A percentile compares a stretch with the other conserved stretches of the same genome.
Evolutionary conservation across 805 yeast genomes (phyloP).

Genomic region (Candida yuanshanica): DNA sequence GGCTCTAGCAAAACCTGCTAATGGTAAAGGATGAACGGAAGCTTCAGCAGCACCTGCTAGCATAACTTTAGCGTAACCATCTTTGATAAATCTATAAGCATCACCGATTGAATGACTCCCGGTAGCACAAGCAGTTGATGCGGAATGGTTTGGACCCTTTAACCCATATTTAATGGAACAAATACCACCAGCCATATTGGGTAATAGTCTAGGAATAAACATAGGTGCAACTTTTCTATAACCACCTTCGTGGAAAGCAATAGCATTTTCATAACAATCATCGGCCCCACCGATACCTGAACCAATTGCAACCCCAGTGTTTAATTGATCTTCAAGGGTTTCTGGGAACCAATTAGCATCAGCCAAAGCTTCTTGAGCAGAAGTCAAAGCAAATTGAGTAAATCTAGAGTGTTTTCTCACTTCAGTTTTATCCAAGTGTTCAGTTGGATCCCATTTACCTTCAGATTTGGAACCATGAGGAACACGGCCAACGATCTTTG

Average conservation of each 20-base stretch:
- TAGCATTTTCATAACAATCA: conserved; percentile 61
- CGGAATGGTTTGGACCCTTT: conserved; percentile 83
- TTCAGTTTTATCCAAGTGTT: conserved; percentile 39
- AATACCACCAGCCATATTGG: conserved; percentile 94
- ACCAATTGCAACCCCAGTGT: conserved; percentile 80
- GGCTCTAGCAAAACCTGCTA: conserved; percentile 90
- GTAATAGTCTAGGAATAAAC: conserved; percentile 75
- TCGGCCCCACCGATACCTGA: conserved; percentile 88
- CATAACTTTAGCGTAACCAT: conserved; percentile 80
- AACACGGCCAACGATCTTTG: conserved; percentile 70
- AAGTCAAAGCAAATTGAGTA: conserved; percentile 72
- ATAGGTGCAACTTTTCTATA: conserved; percentile 77
- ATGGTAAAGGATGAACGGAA: conserved; percentile 75
- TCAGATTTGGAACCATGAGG: conserved; percentile 43
- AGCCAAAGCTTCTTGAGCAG: conserved; percentile 69
- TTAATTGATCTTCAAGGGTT: conserved; percentile 27
- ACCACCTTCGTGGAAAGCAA: conserved; percentile 42
- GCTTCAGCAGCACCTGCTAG: conserved; percentile 95
- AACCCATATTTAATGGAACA: conserved; percentile 73
- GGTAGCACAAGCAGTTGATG: conserved; percentile 94
- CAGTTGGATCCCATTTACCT: conserved; percentile 46
- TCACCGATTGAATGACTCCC: conserved; percentile 94
- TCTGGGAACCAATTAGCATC: conserved; percentile 55
- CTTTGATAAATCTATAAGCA: conserved; percentile 72
- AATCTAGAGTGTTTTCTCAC: conserved; percentile 60